phyloP scores from a whole-genome alignment of 2,329 filamentous ascomycete genomes.

The Plectosphaerella plurivora region DNA sequence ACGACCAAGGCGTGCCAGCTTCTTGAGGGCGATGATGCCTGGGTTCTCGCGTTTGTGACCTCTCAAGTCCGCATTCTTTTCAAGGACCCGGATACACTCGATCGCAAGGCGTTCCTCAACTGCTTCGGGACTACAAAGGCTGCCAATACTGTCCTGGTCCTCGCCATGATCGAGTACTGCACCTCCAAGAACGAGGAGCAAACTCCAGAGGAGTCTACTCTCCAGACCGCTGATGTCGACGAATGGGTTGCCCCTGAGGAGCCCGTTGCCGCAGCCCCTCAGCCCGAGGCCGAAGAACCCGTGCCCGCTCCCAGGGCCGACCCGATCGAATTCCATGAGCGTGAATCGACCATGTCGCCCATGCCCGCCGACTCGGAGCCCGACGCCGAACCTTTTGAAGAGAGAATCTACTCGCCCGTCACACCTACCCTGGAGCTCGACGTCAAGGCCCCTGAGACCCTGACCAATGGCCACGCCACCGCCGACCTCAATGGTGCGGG shows the following conservation, averaged over 20 bases:
- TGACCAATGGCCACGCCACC: background rate
- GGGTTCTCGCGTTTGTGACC: conserved; percentile 1
- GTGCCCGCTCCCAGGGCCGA: background rate
- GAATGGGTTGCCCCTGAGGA: too few species aligned
- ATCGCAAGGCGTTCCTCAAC: background rate
- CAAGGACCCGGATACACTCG: background rate
- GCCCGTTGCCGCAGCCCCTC: too few species aligned
- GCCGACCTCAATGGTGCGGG: background rate
- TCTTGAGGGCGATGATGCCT: conserved; percentile 1
- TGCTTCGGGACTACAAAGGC: background rate
- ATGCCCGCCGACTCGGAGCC: too few species aligned
- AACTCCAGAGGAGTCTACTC: background rate
- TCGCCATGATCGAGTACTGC: background rate
- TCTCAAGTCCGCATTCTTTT: background rate
- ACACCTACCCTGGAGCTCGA: background rate
- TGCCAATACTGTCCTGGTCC: background rate
- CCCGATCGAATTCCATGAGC: background rate
- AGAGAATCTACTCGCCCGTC: too few species aligned
- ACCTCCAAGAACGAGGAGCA: background rate
- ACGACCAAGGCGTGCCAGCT: background rate
- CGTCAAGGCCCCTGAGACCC: background rate
- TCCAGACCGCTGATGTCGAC: too few species aligned
- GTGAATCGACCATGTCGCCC: too few species aligned
- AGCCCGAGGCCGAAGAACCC: too few species aligned
- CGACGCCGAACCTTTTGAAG: too few species aligned